Evolutionary conservation across 192 early-diverging fungal genomes (phyloP).

Genomic region (Paraglomus brasilianum): DNA sequence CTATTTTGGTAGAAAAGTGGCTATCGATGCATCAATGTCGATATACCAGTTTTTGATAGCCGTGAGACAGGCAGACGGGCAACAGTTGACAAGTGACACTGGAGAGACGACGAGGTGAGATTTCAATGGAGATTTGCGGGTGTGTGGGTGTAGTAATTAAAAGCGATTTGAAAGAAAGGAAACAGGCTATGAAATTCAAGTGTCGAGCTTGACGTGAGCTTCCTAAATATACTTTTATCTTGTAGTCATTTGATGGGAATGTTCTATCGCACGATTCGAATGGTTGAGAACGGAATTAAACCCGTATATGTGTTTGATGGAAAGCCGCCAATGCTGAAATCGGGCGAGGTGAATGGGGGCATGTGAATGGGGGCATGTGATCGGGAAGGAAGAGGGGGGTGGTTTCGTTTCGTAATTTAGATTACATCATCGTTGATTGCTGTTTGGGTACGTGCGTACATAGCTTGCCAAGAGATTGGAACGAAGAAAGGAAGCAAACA

Average conservation of each 20-base stretch:
- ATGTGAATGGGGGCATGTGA: conserved; percentile 38
- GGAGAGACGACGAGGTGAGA: conserved; percentile 89
- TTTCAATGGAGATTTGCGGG: not conserved
- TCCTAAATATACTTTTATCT: not conserved
- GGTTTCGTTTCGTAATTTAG: not conserved
- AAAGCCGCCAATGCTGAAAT: conserved; percentile 91
- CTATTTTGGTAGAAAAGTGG: conserved; percentile 92
- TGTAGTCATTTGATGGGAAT: conserved; percentile 92
- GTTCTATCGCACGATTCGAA: conserved; percentile 93
- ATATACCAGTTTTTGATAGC: conserved; percentile 99
- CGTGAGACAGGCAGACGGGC: conserved; percentile 84
- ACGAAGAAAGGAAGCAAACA: conserved; percentile 67
- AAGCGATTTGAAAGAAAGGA: not conserved
- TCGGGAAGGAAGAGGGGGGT: not conserved
- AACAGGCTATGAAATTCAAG: no score
- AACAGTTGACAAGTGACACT: conserved; percentile 81
- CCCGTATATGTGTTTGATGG: conserved; percentile 98
- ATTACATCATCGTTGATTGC: not conserved
- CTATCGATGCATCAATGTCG: conserved; percentile 96
- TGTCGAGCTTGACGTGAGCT: no score
- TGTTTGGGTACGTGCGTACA: not conserved
- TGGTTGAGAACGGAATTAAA: conserved; percentile 96
- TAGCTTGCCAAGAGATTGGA: conserved; percentile 72
- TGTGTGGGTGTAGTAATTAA: not conserved
- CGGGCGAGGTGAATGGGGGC: conserved; percentile 66